Evolutionary conservation across 1,284 basidiomycete genomes (phyloP).

Genomic region (Veloporphyrellus conicus): DNA sequence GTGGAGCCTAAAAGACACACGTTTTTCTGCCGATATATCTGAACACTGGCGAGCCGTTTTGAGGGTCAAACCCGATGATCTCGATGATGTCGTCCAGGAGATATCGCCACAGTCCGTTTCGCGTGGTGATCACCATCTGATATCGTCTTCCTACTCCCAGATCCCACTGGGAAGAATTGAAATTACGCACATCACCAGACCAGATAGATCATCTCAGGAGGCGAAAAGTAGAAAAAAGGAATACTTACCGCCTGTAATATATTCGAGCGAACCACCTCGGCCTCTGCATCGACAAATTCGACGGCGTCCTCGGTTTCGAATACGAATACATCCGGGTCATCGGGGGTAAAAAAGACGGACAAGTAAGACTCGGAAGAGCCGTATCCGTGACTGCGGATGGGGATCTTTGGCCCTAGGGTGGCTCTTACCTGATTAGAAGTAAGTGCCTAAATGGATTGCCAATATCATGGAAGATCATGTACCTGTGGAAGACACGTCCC

Average conservation of each 20-base stretch:
- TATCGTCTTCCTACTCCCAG: constrained; percentile 11
- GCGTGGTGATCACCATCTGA: constrained; percentile 16
- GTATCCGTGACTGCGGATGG: constrained; percentile 15
- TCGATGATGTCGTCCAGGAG: constrained; percentile 17
- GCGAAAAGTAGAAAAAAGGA: not conserved
- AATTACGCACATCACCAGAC: not conserved
- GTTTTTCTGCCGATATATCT: constrained; percentile 11
- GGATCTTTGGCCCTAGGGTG: constrained; percentile 11
- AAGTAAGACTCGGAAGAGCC: constrained; percentile 11
- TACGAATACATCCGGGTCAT: constrained; percentile 10
- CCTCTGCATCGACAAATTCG: constrained; percentile 8
- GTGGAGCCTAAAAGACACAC: constrained; percentile 6
- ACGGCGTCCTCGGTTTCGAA: constrained; percentile 9
- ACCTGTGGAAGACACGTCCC: constrained; percentile 13
- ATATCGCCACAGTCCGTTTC: constrained; percentile 20
- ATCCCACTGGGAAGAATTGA: constrained; percentile 11
- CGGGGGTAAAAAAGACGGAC: constrained; percentile 5
- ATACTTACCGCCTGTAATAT: constrained; percentile 11
- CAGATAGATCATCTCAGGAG: not conserved
- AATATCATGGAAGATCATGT: not conserved
- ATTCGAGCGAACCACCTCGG: not conserved
- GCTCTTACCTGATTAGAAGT: constrained; percentile 1
- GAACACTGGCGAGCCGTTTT: constrained; percentile 12
- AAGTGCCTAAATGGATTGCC: not conserved
- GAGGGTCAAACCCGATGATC: constrained; percentile 15